Base-by-base conservation (phyloP, 257 asterid genomes). In the Petrea volubilis region DNA sequence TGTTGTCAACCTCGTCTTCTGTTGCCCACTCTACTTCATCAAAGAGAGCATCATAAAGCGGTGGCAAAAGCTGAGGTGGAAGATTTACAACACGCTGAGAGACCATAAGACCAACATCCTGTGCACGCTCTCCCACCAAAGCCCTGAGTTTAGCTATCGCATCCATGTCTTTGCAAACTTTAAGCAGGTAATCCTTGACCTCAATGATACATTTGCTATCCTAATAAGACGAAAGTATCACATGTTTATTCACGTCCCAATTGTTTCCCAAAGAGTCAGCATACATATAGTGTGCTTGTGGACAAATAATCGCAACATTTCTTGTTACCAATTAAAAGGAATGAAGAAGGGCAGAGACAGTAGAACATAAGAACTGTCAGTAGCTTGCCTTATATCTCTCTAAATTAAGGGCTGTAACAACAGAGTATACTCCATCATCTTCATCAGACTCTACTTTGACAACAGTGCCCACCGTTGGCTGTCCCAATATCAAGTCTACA, bases 61-160 rank as follows among this genome's bases (percentile, higher is more conserved):
- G 98, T 49, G 98, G 99, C 82, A 90, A 78, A 51, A 95, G 93
- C 87, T 92, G 97, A 76, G 97, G 92, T 15, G 99, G 97, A 75
- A 92, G 96, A 80, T 95, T 95, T 29, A 87, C 93, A 29, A 92
- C 96, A 53, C 89, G 87, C 64, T 81, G 99, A 38, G 97, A 92
- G 70, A 95, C 88, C 67, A 92, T 29, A 59, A 95, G 96, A 59
- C 99, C 98, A 49, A 85, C 86, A 17, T 79, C 82, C 27, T 62
- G 57, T 2, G 81, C 86, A 68, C 64, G 69, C 55, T 84, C 88
- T 36, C 73, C 86, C 27, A 95, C 33, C 36, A 92, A 53, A 59
- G 81, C 66, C 67, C 75, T 79, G 72, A 95, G 84, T 28, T 82
- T 86, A 59, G 77, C 50, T 7, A 63, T 55, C 36, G 64, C 79